Base-by-base conservation (phyloP, 2,329 filamentous ascomycete species). In the Escovopsis sp. region DNA sequence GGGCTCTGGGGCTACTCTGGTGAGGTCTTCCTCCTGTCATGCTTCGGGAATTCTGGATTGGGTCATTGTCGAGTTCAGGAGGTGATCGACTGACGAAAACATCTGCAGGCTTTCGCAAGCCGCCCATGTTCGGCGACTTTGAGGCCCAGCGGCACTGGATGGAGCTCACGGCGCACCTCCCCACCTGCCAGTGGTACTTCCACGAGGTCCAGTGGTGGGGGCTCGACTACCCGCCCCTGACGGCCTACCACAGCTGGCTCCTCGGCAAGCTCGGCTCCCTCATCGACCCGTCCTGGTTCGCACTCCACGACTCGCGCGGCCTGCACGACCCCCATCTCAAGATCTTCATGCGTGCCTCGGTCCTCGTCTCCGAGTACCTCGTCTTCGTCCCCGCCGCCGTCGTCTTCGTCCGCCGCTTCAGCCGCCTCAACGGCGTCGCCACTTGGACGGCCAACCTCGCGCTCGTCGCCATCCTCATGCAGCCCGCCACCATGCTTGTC, bases 101-200 rank as follows among this genome's bases (percentile, higher is more conserved):
- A 13, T 31, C 31, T 31, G 21, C 21, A 86, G 82, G 88, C 37
- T 82, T 79, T 50, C 65, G 79, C 39, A 74, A 72, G 40, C 87
- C 87, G 26, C 90, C 90, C 5, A 86, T 94, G 76, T 82, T 87
- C 52, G 90, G 90, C 45, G 90, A 98, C 58, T 98, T 94, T 60
- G 90, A 98, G 63, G 90, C 92, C 4, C 90, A 98, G 57, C 68
- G 90, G 48, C 90, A 98, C 58, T 98, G 90, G 90, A 94, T 98
- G 87, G 90, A 98, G 53, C 67, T 98, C 44, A 94, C 90, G 2
- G 82, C 75, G 8, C 75, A 94, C 40, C 66, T 98, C 2, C 90
- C 90, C 12, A 68, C 92, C 27, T 90, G 85, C 10, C 81, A 90
- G 56, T 98, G 92, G 90, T 98, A 98, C 58, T 94, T 93, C 52